Conservation (phyloP, 192 early-diverging fungal genomes). For the Spizellomyces punctatus region DNA sequence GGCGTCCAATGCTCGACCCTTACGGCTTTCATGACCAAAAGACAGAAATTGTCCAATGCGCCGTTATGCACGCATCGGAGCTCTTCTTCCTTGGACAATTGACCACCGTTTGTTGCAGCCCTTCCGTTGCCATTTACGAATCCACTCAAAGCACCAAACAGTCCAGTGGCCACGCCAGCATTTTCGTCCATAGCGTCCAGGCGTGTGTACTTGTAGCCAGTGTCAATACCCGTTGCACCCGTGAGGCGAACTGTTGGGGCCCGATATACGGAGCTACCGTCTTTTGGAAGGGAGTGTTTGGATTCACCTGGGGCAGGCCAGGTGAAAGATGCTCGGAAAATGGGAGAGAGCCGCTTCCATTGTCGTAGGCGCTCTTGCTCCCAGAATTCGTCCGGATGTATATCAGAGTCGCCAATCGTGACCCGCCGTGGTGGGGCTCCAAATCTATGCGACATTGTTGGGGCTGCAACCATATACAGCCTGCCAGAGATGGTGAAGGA, state of each 20-base stretch:
- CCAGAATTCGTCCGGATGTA: constrained; percentile 64
- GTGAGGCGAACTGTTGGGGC: constrained; percentile 15
- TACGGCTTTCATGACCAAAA: constrained; percentile 67
- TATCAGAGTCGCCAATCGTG: constrained; percentile 8
- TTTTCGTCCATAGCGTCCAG: constrained; percentile 54
- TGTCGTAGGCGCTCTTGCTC: constrained; percentile 58
- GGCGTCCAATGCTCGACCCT: constrained; percentile 60
- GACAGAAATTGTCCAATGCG: constrained; percentile 76
- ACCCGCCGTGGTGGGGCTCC: constrained; percentile 35
- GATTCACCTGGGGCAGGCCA: constrained; percentile 69
- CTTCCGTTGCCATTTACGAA: not conserved
- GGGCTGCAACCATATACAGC: constrained; percentile 72
- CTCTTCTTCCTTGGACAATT: constrained; percentile 43
- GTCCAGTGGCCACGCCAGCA: not conserved
- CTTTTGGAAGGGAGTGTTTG: not conserved
- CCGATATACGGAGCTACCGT: constrained; percentile 19
- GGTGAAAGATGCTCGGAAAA: constrained; percentile 65
- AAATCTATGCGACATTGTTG: constrained; percentile 66
- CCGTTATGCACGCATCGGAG: constrained; percentile 63
- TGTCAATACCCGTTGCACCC: constrained; percentile 41
- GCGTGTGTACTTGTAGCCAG: constrained; percentile 61
- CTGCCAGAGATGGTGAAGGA: constrained; percentile 68
- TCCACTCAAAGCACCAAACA: constrained; percentile 2
- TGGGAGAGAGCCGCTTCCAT: constrained; percentile 60
- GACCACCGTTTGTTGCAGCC: not conserved